These are phyloP conservation scores for Thalassiosira profunda DNA, from an alignment of 108 stramenopile genomes.

Conservation along the genomic window DNA sequence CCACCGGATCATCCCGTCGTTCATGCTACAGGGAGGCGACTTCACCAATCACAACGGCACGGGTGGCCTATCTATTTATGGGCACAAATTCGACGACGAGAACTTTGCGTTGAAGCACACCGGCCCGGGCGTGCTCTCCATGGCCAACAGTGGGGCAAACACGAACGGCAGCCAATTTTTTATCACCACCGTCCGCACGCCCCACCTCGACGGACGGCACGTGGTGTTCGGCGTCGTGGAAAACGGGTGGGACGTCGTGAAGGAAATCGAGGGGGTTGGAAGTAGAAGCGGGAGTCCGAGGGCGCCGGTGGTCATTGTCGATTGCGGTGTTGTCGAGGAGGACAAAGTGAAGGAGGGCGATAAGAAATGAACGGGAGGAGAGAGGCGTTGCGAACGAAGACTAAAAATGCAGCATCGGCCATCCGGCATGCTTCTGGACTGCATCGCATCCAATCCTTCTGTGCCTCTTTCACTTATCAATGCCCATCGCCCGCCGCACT, in stretches of 20 bases:
- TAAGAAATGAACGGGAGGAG: neutral
- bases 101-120: constrained; percentile 94
- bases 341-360: neutral
- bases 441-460: neutral
- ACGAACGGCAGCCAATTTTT: constrained; percentile 79
- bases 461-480: neutral
- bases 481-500: neutral
- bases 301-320: constrained; percentile 54
- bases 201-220: constrained; percentile 94
- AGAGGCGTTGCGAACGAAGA: too few species aligned
- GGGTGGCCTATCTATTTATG: constrained; percentile 77
- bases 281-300: constrained; percentile 63
- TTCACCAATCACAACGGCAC: constrained; percentile 96
- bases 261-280: constrained; percentile 70
- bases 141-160: constrained; percentile 96
- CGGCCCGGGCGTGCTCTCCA: constrained; percentile 86
- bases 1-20: constrained; percentile 95
- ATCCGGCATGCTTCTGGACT: too few species aligned
- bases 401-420: too few species aligned
- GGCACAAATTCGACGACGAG: constrained; percentile 94
- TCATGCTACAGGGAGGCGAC: constrained; percentile 96
- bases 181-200: constrained; percentile 88
- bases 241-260: constrained; percentile 85
- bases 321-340: constrained; percentile 67
- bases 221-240: constrained; percentile 84